Evolutionary conservation across 306 rosid species (phyloP).

Genomic region (Canavalia ensiformis): DNA sequence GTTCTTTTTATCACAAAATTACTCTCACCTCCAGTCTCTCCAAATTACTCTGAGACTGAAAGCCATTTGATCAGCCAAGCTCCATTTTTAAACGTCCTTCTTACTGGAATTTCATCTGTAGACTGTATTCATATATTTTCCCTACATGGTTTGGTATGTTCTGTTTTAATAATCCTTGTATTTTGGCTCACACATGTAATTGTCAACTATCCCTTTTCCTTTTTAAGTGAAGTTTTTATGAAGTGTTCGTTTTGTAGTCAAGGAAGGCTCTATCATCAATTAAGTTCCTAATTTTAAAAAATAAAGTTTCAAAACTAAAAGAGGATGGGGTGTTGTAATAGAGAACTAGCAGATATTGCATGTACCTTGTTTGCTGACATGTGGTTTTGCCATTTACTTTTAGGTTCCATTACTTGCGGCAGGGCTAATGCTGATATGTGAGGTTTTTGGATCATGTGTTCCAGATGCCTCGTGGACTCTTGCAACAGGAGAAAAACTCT

Average conservation of each 20-base stretch:
- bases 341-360: slow-evolving; percentile 32
- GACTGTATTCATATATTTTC: slow-evolving; percentile 91
- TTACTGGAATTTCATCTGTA: slow-evolving; percentile 76
- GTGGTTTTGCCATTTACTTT: slow-evolving; percentile 48
- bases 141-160: slow-evolving; percentile 92
- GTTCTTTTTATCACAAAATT: slow-evolving; percentile 67
- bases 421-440: slow-evolving; percentile 82
- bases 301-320: slow-evolving; percentile 22
- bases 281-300: slow-evolving; percentile 23
- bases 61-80: slow-evolving; percentile 84
- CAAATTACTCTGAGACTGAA: slow-evolving; percentile 68
- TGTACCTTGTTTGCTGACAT: slow-evolving; percentile 41
- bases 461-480: slow-evolving; percentile 67
- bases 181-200: slow-evolving; percentile 30
- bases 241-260: slow-evolving; percentile 7
- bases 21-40: slow-evolving; percentile 73
- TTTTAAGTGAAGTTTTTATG: slow-evolving; percentile 1
- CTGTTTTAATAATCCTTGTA: slow-evolving; percentile 18
- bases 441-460: slow-evolving; percentile 80
- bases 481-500: slow-evolving; percentile 75
- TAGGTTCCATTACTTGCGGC: slow-evolving; percentile 92
- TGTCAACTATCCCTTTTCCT: slow-evolving; percentile 8
- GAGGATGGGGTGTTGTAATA: slow-evolving; percentile 25
- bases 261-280: slow-evolving; percentile 33
- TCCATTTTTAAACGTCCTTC: slow-evolving; percentile 76